phyloP scores from a whole-genome alignment of 1,284 basidiomycete species.

The Chalciporus sp. region DNA sequence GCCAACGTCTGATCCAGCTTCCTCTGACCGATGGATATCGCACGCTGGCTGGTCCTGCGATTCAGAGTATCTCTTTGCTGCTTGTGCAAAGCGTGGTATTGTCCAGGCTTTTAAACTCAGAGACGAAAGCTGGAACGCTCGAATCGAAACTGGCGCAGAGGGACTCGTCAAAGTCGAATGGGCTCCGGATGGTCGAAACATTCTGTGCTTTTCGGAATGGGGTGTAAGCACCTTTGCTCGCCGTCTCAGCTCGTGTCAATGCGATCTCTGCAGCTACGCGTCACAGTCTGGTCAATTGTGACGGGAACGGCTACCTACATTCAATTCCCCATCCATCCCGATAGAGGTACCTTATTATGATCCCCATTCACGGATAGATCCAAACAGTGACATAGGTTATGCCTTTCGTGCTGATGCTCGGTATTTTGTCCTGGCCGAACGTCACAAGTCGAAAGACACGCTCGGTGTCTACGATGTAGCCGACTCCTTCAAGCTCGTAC shows the following conservation, averaged over 20 bases:
- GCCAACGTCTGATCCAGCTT: conserved; percentile 4
- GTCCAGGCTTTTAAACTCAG: conserved; percentile 75
- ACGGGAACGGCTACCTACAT: conserved; percentile 74
- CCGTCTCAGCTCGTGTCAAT: conserved; percentile 2
- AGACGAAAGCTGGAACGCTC: conserved; percentile 72
- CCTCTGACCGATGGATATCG: conserved; percentile 52
- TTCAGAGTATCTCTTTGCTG: conserved; percentile 79
- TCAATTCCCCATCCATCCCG: conserved; percentile 77
- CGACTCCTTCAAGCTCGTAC: conserved; percentile 69
- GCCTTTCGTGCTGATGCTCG: conserved; percentile 77
- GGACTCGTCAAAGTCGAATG: conserved; percentile 83
- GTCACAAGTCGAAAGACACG: conserved; percentile 85
- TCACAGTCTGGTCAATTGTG: conserved; percentile 79
- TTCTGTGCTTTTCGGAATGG: conserved; percentile 89
- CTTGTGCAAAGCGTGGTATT: conserved; percentile 62
- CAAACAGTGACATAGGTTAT: conserved; percentile 53
- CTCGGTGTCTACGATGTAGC: conserved; percentile 79
- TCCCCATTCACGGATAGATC: background rate
- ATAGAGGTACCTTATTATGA: conserved; percentile 53
- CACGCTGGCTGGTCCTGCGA: conserved; percentile 82
- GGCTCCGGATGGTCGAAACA: conserved; percentile 78
- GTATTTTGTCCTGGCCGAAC: conserved; percentile 81
- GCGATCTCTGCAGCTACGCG: conserved; percentile 59
- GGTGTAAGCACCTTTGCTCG: conserved; percentile 60
- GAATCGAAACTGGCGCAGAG: conserved; percentile 79